Percentiles rank a stretch among this genome's conserved stretches.
phyloP scores from a whole-genome alignment of 192 early-diverging fungal species.

The Backusella sp. region DNA sequence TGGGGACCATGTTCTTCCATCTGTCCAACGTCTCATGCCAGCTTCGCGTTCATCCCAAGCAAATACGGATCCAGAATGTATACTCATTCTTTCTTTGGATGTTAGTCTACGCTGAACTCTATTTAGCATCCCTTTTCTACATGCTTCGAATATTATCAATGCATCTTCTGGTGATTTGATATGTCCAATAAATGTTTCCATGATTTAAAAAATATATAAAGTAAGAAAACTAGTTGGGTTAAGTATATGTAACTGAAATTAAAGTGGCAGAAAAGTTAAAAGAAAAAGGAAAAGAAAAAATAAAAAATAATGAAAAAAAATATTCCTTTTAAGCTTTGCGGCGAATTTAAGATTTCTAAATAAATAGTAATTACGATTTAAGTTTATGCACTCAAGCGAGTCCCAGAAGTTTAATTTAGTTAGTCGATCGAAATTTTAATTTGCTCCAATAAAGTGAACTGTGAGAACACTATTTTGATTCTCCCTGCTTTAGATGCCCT shows the following conservation, averaged over 20 bases:
- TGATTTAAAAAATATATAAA: constrained; percentile 25
- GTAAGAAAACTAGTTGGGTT: neutral
- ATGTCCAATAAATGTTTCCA: constrained; percentile 85
- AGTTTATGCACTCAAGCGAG: constrained; percentile 2
- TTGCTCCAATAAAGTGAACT: constrained; percentile 8
- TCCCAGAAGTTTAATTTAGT: neutral
- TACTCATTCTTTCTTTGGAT: constrained; percentile 75
- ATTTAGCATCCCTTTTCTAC: constrained; percentile 67
- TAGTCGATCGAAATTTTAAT: constrained; percentile 10
- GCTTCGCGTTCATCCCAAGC: constrained; percentile 89
- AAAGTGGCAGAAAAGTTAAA: neutral
- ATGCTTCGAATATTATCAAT: constrained; percentile 85
- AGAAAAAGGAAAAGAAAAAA: neutral
- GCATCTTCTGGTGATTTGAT: constrained; percentile 87
- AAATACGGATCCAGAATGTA: constrained; percentile 86
- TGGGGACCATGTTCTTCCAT: constrained; percentile 88
- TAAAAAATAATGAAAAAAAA: neutral
- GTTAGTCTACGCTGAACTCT: constrained; percentile 78
- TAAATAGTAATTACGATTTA: neutral
- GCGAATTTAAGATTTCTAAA: constrained; percentile 5
- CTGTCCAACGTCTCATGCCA: constrained; percentile 92
- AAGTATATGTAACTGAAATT: constrained; percentile 4
- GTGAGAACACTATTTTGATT: constrained; percentile 10
- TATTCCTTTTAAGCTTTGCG: neutral
- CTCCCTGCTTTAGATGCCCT: neutral